Evolutionary conservation across 2,329 filamentous ascomycete genomes (phyloP).

Genomic region (Geosmithia flava): DNA sequence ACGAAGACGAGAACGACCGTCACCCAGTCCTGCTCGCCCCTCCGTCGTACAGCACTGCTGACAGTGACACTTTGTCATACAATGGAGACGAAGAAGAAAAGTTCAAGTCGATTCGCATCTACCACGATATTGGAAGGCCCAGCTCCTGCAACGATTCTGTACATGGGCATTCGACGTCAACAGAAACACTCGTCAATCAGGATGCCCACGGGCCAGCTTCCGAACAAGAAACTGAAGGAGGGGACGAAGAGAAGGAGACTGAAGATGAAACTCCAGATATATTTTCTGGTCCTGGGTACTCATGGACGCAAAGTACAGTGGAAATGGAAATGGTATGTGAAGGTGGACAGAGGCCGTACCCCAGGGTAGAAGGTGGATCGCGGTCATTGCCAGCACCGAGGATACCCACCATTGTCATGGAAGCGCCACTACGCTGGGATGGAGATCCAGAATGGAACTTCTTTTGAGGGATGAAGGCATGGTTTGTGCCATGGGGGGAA

Average conservation of each 20-base stretch:
- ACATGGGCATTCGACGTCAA: background rate
- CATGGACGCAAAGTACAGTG: background rate
- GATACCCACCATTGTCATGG: background rate
- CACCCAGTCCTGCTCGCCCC: background rate
- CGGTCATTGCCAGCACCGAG: background rate
- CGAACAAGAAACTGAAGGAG: background rate
- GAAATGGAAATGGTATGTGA: background rate
- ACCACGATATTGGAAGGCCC: background rate
- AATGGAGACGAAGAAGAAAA: background rate
- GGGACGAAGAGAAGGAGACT: background rate
- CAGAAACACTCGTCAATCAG: background rate
- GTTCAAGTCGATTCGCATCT: background rate
- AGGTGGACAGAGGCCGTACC: no score
- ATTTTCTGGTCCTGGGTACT: background rate
- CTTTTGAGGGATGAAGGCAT: background rate
- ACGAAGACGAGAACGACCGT: slow-evolving; percentile 8
- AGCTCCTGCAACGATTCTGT: background rate
- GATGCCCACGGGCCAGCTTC: background rate
- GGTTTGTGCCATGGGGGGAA: no score
- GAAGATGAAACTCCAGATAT: background rate
- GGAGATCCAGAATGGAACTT: background rate
- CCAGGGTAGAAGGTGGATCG: background rate
- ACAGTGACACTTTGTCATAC: background rate
- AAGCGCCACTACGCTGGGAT: background rate
- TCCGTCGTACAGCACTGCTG: background rate